Evolutionary conservation across 352 stramenopile species (phyloP).

Genomic region (Phytophthora sp.): DNA sequence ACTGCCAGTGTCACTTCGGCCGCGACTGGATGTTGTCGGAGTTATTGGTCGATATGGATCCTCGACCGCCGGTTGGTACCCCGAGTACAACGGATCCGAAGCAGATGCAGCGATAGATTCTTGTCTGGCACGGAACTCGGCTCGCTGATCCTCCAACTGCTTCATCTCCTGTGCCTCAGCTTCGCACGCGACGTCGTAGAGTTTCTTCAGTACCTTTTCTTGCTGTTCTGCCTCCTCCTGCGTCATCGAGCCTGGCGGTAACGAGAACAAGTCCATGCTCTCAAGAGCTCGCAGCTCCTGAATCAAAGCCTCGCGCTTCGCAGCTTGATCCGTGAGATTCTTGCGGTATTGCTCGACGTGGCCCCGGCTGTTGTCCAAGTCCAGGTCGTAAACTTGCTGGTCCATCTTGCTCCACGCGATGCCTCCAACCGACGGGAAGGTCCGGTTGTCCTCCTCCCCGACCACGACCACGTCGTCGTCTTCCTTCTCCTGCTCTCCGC

Average conservation of each 20-base stretch:
- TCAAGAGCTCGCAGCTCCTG: slow-evolving; percentile 50
- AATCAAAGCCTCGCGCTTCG: slow-evolving; percentile 69
- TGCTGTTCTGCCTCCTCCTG: slow-evolving; percentile 52
- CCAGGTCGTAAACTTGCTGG: slow-evolving; percentile 80
- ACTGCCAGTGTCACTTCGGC: slow-evolving; percentile 24
- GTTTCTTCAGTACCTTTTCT: slow-evolving; percentile 46
- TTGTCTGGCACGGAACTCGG: slow-evolving; percentile 40
- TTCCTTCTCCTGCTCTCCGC: slow-evolving; percentile 45
- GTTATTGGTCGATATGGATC: slow-evolving; percentile 23
- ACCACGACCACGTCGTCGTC: slow-evolving; percentile 19
- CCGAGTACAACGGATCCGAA: slow-evolving; percentile 35
- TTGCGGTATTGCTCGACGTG: slow-evolving; percentile 84
- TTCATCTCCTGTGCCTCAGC: slow-evolving; percentile 61
- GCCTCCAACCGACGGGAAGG: slow-evolving; percentile 38
- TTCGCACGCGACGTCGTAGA: slow-evolving; percentile 63
- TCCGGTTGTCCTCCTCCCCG: slow-evolving; percentile 19
- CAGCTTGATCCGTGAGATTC: slow-evolving; percentile 69
- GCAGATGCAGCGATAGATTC: slow-evolving; percentile 30
- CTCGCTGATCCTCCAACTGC: slow-evolving; percentile 55
- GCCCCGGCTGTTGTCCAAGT: slow-evolving; percentile 68
- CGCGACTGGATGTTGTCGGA: slow-evolving; percentile 26
- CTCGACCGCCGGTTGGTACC: slow-evolving; percentile 22
- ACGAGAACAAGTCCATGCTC: slow-evolving; percentile 54
- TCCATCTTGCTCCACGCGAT: slow-evolving; percentile 82
- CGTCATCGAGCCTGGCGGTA: slow-evolving; percentile 35